A percentile compares a stretch with the other conserved stretches of the same genome.
phyloP scores from a whole-genome alignment of 441 rosid genomes.

The Biscutella auriculata region DNA sequence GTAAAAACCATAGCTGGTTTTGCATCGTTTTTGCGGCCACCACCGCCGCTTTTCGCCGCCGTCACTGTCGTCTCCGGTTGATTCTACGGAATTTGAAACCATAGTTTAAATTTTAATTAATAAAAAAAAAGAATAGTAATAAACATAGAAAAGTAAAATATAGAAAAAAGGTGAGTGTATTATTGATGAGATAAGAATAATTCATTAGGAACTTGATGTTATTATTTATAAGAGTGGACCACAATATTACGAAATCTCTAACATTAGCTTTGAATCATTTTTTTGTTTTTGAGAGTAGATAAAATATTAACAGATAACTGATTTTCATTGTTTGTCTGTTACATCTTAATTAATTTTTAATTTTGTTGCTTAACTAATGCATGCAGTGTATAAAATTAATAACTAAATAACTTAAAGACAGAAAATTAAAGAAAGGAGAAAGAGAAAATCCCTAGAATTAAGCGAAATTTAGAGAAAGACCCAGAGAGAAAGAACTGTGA shows the following conservation, averaged over 20 bases:
- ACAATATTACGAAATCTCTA: conserved; percentile 20
- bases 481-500: conserved; percentile 10
- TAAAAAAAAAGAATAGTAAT: background rate
- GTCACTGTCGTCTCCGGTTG: conserved; percentile 28
- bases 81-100: conserved; percentile 18
- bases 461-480: conserved; percentile 1
- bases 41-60: conserved; percentile 18
- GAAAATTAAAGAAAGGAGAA: background rate
- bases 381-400: conserved; percentile 15
- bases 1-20: conserved; percentile 95
- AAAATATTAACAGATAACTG: background rate
- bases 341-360: conserved; percentile 1
- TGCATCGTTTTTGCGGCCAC: conserved; percentile 82
- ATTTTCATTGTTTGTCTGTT: background rate
- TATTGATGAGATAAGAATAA: conserved; percentile 26
- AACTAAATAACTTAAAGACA: conserved; percentile 1
- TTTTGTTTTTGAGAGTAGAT: conserved; percentile 3
- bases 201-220: conserved; percentile 22
- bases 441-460: conserved; percentile 12
- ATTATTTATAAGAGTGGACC: conserved; percentile 19
- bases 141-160: conserved; percentile 13
- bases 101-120: background rate
- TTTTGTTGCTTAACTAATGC: conserved; percentile 15
- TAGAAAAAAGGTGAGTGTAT: conserved; percentile 16
- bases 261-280: conserved; percentile 20